Conservation (phyloP, 768 basidiomycete species). For the Podaxis sp. region DNA sequence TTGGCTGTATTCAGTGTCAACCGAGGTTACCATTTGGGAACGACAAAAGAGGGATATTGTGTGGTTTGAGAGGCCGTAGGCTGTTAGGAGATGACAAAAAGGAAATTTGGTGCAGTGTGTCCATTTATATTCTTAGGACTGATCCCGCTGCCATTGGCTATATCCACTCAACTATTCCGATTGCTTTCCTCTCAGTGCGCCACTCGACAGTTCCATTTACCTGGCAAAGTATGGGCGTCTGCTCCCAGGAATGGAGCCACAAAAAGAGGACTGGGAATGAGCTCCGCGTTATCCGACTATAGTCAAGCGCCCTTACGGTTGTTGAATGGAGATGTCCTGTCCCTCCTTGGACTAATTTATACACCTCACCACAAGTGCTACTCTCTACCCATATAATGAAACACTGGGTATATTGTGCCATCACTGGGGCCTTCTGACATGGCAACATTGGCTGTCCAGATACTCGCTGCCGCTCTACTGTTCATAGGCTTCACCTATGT, state of each 20-base stretch:
- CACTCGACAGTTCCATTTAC: background rate
- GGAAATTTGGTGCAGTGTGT: background rate
- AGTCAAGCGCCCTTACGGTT: background rate
- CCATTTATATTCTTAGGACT: background rate
- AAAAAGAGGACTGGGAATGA: background rate
- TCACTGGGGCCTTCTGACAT: background rate
- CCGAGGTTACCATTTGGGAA: background rate
- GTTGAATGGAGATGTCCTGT: background rate
- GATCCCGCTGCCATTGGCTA: background rate
- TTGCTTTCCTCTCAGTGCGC: background rate
- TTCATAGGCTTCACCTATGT: slow-evolving; percentile 19
- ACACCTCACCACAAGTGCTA: background rate
- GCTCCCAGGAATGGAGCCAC: background rate
- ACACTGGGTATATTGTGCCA: no score
- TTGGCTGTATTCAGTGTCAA: background rate
- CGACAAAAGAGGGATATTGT: background rate
- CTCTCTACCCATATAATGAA: background rate
- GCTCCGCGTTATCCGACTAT: background rate
- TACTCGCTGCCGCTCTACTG: slow-evolving; percentile 14
- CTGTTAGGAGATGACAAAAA: background rate
- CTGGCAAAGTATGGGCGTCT: background rate
- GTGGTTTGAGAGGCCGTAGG: background rate
- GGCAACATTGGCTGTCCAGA: background rate
- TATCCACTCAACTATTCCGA: no score
- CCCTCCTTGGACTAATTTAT: background rate